Base-by-base conservation (phyloP, 108 stramenopile genomes). In the Fistulifera solaris region DNA sequence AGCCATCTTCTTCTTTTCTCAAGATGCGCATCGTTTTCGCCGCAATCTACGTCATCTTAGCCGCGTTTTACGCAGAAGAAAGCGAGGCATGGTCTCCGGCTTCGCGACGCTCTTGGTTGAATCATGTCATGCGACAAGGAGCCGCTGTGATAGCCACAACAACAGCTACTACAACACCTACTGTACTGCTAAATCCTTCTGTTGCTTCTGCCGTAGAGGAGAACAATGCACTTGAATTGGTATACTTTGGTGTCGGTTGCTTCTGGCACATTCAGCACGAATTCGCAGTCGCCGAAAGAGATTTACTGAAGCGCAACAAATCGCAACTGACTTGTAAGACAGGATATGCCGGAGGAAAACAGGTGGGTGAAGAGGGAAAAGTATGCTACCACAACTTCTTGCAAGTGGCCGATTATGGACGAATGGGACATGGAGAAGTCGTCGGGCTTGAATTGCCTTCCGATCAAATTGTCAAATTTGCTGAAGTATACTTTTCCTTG, bases 181-280 rank as follows among this genome's bases (percentile, higher is more conserved):
- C 31, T 35, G 31, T 35, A 35, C 6, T 35, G 8, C 31, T 35
- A 3, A 35, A 35, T 35, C 31, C 31, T 8, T 8, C 3, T 48
- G 10, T 45, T 1, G 40, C 12, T 23, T 38, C 39, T 38, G 26
- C 58, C 49, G 58, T 46, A 48, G 28, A 11, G 1, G 25, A 14
- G 1, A 27, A 10, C 4, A 59, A 5, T 52, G 49, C 28, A 13
- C 48, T 45, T 11, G 19, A 45, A 21, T 17, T 6, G 11, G 72
- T 79, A 0, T 83, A 83, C 59, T 83, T 79, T 58, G 82, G 82
- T 14, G 67, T 60, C 8, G 82, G 82, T 15, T 89, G 87, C 65
- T 83, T 78, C 60, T 87, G 81, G 86, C 86, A 87, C 39, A 76
- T 83, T 40, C 86, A 94, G 65, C 93, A 91, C 70, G 93, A 94